Conservation (phyloP, 2,329 filamentous ascomycete genomes). For the Mollisia scopiformis region DNA sequence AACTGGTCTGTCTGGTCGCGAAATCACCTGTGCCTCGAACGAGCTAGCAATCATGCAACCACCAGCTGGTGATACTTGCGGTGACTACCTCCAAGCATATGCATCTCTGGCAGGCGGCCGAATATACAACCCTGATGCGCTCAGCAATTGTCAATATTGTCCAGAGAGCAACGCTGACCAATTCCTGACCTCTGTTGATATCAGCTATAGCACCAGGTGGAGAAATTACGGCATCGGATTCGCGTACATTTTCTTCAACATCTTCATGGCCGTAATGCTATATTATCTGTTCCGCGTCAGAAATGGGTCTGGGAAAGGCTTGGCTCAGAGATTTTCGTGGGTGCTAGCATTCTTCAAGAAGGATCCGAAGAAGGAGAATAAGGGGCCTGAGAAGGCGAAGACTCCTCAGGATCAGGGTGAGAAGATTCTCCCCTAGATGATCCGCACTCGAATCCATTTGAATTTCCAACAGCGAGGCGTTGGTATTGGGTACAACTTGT, state of each 20-base stretch:
- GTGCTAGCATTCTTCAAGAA: constrained; percentile 12
- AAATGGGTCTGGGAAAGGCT: constrained; percentile 13
- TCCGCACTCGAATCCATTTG: too few relatives aligned
- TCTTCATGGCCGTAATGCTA: constrained; percentile 51
- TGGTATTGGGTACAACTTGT: too few relatives aligned
- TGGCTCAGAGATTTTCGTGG: constrained; percentile 3
- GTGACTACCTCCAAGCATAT: constrained; percentile 58
- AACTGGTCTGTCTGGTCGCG: constrained; percentile 68
- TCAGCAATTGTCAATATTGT: constrained; percentile 55
- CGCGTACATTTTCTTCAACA: constrained; percentile 59
- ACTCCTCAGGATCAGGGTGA: constrained; percentile 8
- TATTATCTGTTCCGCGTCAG: constrained; percentile 52
- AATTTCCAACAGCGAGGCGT: too few relatives aligned
- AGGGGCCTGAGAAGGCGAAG: constrained; percentile 11
- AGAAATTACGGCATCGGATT: constrained; percentile 68
- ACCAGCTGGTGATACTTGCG: constrained; percentile 57
- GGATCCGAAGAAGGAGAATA: constrained; percentile 28
- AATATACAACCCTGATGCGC: constrained; percentile 20
- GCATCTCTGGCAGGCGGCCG: constrained; percentile 51
- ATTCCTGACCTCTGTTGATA: constrained; percentile 51
- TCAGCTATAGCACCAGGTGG: constrained; percentile 63
- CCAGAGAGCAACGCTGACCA: constrained; percentile 52
- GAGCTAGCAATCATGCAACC: constrained; percentile 72
- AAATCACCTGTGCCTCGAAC: constrained; percentile 67
- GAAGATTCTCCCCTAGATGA: constrained; percentile 10